Percentiles rank a stretch among this genome's conserved stretches.
Conservation (phyloP, 2,329 filamentous ascomycete species). For the Penicillium sp. region DNA sequence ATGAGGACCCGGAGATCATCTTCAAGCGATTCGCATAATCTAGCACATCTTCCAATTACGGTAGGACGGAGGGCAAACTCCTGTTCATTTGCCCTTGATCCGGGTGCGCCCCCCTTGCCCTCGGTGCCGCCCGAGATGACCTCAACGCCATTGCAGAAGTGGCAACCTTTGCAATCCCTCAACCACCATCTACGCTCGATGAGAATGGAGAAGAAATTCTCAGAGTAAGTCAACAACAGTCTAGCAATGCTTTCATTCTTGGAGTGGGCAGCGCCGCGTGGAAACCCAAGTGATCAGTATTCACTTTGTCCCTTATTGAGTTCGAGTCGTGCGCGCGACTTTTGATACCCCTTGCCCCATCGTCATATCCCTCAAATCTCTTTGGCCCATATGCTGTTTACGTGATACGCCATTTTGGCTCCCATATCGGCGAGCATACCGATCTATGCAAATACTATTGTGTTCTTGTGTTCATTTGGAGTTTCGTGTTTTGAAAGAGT, state of each 20-base stretch:
- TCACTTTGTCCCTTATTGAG: slow-evolving; percentile 17
- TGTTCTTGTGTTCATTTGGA: slow-evolving; percentile 5
- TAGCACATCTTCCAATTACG: background rate
- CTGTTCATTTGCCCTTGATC: background rate
- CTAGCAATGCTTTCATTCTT: slow-evolving; percentile 3
- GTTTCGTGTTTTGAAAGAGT: slow-evolving; percentile 8
- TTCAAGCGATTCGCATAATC: slow-evolving; percentile 90
- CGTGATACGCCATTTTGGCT: slow-evolving; percentile 12
- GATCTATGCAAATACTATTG: slow-evolving; percentile 22
- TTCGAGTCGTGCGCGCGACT: slow-evolving; percentile 29
- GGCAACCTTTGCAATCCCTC: slow-evolving; percentile 1
- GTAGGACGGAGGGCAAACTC: background rate
- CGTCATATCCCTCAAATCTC: slow-evolving; percentile 15
- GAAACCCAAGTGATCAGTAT: slow-evolving; percentile 14
- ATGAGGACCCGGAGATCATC: slow-evolving; percentile 98
- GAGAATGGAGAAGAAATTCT: slow-evolving; percentile 8
- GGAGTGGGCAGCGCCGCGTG: slow-evolving; percentile 8
- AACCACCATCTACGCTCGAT: background rate
- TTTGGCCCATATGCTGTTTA: slow-evolving; percentile 12
- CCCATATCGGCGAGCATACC: background rate
- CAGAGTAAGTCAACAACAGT: slow-evolving; percentile 7
- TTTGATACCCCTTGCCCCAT: slow-evolving; percentile 36
- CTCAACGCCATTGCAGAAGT: slow-evolving; percentile 6
- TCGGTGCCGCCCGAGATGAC: background rate
- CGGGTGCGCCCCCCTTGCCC: background rate